A percentile compares a stretch with the other conserved stretches of the same genome.
Evolutionary conservation across 2,329 filamentous ascomycete genomes (phyloP).

Genomic region (Mycocentrospora acerina): DNA sequence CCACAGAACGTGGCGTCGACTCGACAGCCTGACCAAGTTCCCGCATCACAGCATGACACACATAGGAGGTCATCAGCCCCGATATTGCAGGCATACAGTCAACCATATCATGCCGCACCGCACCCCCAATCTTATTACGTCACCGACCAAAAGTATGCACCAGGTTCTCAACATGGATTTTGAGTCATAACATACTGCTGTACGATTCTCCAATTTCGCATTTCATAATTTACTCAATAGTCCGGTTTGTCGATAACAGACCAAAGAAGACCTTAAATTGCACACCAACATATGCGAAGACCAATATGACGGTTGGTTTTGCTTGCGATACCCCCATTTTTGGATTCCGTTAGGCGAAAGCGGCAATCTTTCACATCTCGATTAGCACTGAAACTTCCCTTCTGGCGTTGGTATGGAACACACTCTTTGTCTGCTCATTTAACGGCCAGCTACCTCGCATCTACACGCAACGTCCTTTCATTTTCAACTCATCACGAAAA

Average conservation of each 20-base stretch:
- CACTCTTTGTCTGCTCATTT: conserved; percentile 1
- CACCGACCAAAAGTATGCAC: conserved; percentile 29
- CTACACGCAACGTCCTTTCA: too few relatives aligned
- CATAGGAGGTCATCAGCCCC: conserved; percentile 35
- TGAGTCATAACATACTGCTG: background rate
- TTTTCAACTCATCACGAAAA: too few relatives aligned
- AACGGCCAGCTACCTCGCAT: conserved; percentile 2
- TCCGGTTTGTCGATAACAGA: too few relatives aligned
- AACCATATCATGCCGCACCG: conserved; percentile 23
- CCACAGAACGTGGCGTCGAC: conserved; percentile 17
- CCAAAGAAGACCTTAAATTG: too few relatives aligned
- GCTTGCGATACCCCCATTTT: conserved; percentile 19
- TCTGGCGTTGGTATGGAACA: conserved; percentile 1
- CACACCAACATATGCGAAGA: conserved; percentile 13
- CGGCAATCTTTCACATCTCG: conserved; percentile 3
- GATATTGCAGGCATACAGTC: conserved; percentile 28
- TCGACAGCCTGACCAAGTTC: conserved; percentile 16
- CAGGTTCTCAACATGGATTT: conserved; percentile 8
- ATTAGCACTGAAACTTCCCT: background rate
- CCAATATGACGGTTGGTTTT: conserved; percentile 15
- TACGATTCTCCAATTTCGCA: background rate
- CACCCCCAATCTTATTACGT: conserved; percentile 33
- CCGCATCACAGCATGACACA: conserved; percentile 22
- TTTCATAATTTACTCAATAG: conserved; percentile 1
- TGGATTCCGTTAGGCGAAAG: conserved; percentile 12